A percentile compares a stretch with the other conserved stretches of the same genome.
These are phyloP conservation scores for Pythium folliculosum DNA, from an alignment of 352 stramenopile species.

Conservation along the genomic window DNA sequence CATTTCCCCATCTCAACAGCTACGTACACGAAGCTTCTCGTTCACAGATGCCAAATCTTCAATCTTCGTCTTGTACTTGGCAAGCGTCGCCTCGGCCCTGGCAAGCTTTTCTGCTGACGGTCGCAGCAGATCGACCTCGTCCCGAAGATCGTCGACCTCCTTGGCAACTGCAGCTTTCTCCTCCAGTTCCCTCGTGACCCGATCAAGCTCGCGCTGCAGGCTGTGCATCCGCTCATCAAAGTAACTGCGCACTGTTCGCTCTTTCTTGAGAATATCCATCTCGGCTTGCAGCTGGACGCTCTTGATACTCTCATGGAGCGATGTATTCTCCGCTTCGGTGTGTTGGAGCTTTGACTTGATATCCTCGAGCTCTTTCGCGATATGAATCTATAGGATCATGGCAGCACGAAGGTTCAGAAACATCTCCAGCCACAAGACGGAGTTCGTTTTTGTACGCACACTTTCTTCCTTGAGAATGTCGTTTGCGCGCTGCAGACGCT, in stretches of 20 bases:
- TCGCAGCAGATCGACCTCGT: constrained; percentile 74
- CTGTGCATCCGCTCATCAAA: constrained; percentile 55
- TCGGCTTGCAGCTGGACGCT: constrained; percentile 45
- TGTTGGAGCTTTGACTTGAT: constrained; percentile 28
- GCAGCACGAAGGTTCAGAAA: background rate
- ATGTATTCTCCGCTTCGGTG: constrained; percentile 33
- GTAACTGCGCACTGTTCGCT: constrained; percentile 44
- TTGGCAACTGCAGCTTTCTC: constrained; percentile 37
- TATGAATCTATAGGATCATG: constrained; percentile 35
- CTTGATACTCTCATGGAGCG: constrained; percentile 36
- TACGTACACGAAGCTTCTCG: constrained; percentile 50
- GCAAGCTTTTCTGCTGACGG: constrained; percentile 45
- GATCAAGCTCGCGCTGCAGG: constrained; percentile 48
- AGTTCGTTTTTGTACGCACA: constrained; percentile 30
- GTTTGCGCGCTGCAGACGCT: constrained; percentile 51
- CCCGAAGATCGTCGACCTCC: constrained; percentile 43
- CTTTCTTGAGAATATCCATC: constrained; percentile 57
- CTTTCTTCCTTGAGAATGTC: constrained; percentile 65
- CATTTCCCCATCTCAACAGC: background rate
- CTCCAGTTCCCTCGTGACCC: constrained; percentile 34
- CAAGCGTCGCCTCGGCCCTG: constrained; percentile 48
- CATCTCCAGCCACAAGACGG: background rate
- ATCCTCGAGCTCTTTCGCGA: constrained; percentile 36
- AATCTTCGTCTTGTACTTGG: constrained; percentile 76
- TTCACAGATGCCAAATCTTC: constrained; percentile 58